These are phyloP conservation scores for Candida endomychidarum DNA, from an alignment of 805 yeast species.

Conservation along the genomic window DNA sequence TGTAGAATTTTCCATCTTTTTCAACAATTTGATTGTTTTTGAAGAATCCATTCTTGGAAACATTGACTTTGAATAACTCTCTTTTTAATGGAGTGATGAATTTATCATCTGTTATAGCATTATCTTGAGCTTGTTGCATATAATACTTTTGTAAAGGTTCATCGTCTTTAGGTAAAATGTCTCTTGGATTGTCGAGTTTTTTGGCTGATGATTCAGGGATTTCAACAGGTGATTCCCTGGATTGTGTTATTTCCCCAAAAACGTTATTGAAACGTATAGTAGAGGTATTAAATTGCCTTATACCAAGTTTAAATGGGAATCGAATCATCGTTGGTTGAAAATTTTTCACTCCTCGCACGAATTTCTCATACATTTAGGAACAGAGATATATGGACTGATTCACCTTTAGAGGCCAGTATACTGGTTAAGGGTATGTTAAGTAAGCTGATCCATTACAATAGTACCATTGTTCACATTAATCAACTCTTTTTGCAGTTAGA, in stretches of 20 bases:
- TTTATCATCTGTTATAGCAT: conserved; percentile 51
- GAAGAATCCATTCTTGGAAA: conserved; percentile 64
- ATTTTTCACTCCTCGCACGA: conserved; percentile 9
- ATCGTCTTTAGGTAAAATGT: conserved; percentile 31
- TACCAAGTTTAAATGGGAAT: conserved; percentile 11
- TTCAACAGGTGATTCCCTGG: background rate
- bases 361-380: background rate
- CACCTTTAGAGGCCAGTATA: too few relatives aligned
- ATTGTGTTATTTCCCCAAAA: conserved; percentile 34
- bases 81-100: conserved; percentile 72
- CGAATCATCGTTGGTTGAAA: conserved; percentile 10
- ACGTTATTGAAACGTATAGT: conserved; percentile 17
- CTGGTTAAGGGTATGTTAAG: too few relatives aligned
- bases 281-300: conserved; percentile 7
- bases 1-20: conserved; percentile 48
- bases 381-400: too few relatives aligned
- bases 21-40: conserved; percentile 55
- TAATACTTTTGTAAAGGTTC: conserved; percentile 47
- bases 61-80: conserved; percentile 60
- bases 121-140: conserved; percentile 42
- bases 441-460: too few relatives aligned
- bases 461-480: too few relatives aligned
- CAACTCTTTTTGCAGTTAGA: too few relatives aligned
- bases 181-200: conserved; percentile 8
- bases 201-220: conserved; percentile 7